A percentile compares a stretch with the other conserved stretches of the same genome.
Conservation (phyloP, 1,284 basidiomycete genomes). For the Erythrobasidium hasegawianum region DNA sequence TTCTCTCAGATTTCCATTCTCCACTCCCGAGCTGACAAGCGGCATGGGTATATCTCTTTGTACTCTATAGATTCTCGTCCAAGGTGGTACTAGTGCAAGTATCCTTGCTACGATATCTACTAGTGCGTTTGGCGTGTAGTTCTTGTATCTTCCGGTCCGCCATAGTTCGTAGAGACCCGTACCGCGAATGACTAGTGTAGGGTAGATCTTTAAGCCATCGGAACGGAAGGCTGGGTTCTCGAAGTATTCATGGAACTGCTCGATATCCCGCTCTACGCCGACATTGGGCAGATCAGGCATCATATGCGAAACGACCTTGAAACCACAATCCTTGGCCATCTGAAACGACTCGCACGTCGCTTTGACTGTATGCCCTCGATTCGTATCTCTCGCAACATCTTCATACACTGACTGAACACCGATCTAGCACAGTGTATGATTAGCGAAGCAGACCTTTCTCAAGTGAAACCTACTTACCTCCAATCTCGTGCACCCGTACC, state of each 20-base stretch:
- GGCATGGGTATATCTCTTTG: constrained; percentile 95
- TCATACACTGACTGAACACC: constrained; percentile 99
- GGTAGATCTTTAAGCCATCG: constrained; percentile 97
- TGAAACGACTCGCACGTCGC: constrained; percentile 98
- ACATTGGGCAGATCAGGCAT: constrained; percentile 90
- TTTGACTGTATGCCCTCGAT: constrained; percentile 90
- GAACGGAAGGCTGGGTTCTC: constrained; percentile 97
- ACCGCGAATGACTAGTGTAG: constrained; percentile 94
- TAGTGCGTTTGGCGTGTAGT: constrained; percentile 96
- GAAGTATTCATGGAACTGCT: constrained; percentile 97
- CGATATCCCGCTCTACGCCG: constrained; percentile 92
- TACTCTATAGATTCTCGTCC: constrained; percentile 98
- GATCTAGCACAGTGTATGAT: constrained; percentile 54
- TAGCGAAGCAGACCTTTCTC: neutral
- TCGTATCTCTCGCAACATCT: constrained; percentile 97
- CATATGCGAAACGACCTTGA: constrained; percentile 99
- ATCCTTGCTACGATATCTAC: constrained; percentile 97
- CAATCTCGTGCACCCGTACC: constrained; percentile 95
- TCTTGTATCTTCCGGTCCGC: constrained; percentile 58
- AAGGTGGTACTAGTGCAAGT: constrained; percentile 92
- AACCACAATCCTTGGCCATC: constrained; percentile 96
- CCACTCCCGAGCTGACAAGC: constrained; percentile 90
- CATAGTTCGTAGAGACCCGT: constrained; percentile 65
- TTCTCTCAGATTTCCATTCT: constrained; percentile 96
- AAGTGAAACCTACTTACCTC: constrained; percentile 53